These are phyloP conservation scores for Clonostachys solani DNA, from an alignment of 2,329 filamentous ascomycete species.

Conservation along the genomic window DNA sequence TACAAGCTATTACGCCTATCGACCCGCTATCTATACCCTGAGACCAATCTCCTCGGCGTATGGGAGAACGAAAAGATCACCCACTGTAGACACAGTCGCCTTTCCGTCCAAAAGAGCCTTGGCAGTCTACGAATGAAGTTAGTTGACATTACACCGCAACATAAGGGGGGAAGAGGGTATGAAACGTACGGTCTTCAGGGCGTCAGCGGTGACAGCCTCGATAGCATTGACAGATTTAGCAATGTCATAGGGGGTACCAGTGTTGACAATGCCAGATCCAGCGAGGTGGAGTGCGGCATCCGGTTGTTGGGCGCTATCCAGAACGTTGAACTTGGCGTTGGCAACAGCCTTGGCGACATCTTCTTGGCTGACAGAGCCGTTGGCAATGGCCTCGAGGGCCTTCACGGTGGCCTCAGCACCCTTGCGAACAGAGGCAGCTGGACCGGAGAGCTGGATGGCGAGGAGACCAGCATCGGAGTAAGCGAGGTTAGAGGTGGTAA, in stretches of 20 bases:
- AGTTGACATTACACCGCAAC: constrained; percentile 6
- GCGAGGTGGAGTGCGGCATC: constrained; percentile 76
- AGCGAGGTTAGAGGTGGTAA: constrained; percentile 71
- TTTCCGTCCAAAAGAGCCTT: constrained; percentile 85
- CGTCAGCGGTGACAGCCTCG: constrained; percentile 75
- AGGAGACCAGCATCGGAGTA: constrained; percentile 96
- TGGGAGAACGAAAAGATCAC: constrained; percentile 86
- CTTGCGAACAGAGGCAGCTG: constrained; percentile 66
- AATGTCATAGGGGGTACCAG: constrained; percentile 79
- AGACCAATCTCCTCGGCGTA: constrained; percentile 93
- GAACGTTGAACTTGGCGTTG: constrained; percentile 86
- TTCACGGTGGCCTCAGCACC: constrained; percentile 76
- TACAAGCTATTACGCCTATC: constrained; percentile 31
- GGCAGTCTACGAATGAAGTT: constrained; percentile 59
- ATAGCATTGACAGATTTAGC: constrained; percentile 74
- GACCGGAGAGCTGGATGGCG: constrained; percentile 74
- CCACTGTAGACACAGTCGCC: constrained; percentile 84
- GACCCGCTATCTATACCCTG: constrained; percentile 67
- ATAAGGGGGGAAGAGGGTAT: not conserved
- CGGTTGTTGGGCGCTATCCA: constrained; percentile 77
- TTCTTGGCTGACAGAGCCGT: constrained; percentile 74
- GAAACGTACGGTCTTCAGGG: constrained; percentile 75
- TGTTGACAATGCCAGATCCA: constrained; percentile 78
- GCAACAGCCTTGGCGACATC: constrained; percentile 89
- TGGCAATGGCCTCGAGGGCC: constrained; percentile 75